phyloP scores from a whole-genome alignment of 2,329 filamentous ascomycete species.

The Trichoderma harzianum region DNA sequence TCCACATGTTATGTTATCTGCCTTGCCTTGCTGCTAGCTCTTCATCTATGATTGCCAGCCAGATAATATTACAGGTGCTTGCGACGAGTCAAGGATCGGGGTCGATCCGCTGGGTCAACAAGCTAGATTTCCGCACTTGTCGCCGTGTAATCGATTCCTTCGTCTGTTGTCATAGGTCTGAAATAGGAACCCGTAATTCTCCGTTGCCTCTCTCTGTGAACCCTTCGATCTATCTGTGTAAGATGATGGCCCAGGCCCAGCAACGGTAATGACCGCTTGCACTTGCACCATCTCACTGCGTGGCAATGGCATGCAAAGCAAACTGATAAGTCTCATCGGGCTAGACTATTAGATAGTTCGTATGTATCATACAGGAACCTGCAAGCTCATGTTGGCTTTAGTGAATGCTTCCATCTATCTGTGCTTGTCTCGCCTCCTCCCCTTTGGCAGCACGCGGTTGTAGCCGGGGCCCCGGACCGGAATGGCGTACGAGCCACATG shows the following conservation, averaged over 20 bases:
- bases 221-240: background rate
- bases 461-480: background rate
- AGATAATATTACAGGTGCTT: background rate
- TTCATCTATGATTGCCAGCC: background rate
- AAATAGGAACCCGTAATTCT: conserved; percentile 5
- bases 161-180: background rate
- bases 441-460: background rate
- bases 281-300: background rate
- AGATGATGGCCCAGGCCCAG: background rate
- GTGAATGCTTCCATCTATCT: background rate
- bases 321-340: background rate
- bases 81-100: background rate
- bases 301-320: background rate
- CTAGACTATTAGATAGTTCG: background rate
- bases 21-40: background rate
- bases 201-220: background rate
- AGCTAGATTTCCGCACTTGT: background rate
- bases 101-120: conserved; percentile 5
- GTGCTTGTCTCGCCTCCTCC: background rate
- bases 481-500: conserved; percentile 7
- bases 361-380: background rate
- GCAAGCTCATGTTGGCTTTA: background rate
- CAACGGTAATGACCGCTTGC: background rate
- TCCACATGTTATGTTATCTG: conserved; percentile 6
- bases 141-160: background rate